Base-by-base conservation (phyloP, 179 eudicot species). In the Patellifolia procumbens region DNA sequence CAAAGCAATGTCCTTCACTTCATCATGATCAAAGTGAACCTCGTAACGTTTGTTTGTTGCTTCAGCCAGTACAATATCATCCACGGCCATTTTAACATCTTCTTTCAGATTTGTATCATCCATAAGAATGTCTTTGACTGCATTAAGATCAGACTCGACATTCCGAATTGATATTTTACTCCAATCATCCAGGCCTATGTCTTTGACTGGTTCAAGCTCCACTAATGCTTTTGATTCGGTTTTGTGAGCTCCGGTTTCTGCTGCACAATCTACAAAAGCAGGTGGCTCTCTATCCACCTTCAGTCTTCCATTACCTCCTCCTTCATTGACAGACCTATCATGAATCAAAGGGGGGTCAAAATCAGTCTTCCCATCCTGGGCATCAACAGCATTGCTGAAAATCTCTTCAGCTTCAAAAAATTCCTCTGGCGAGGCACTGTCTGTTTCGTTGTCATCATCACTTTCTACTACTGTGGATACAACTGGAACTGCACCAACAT, bases 361-460 rank as follows among this genome's bases (percentile, higher is more conserved):
- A 52, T 83, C 90, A 39, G 83, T 86, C 81, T 81, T 94, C 70
- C 77, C 87, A 69, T 90, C 92, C 19, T 83, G 91, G 52, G 82
- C 88, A 72, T 95, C 99, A 78, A 82, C 62, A 58, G 68, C 90
- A 84, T 79, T 88, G 82, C 93, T 88, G 74, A 93, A 95, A 74
- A 88, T 93, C 90, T 93, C 97, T 85, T 95, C 97, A 11, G 88
- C 99, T 85, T 95, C 97, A 79, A 84, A 92, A 84, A 90, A 95
- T 74, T 92, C 99, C 58, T 89, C 95, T 1, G 91, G 93, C 42
- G 91, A 85, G 76, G 92, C 91, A 80, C 66, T 66, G 74, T 85
- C 97, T 7, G 74, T 65, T 45, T 89, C 93, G 80, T 87, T 80
- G 49, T 72, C 97, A 80, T 87, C 91, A 77, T 91, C 93, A 75